Conservation (phyloP, 108 stramenopile genomes). For the Craspedostauros australis region DNA sequence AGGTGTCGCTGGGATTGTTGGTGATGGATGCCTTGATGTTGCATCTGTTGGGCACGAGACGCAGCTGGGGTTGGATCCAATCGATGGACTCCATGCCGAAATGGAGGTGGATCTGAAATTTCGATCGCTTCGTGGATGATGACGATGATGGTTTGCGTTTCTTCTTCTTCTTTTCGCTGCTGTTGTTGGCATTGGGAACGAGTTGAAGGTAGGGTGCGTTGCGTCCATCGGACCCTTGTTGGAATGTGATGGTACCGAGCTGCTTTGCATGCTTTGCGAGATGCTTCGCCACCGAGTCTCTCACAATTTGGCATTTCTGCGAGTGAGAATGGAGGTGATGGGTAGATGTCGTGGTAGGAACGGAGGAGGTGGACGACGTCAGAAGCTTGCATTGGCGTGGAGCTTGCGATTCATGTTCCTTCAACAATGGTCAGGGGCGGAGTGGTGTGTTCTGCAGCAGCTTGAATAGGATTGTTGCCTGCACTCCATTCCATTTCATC, state of each 20-base stretch:
- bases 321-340: not conserved
- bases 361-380: not conserved
- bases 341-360: not conserved
- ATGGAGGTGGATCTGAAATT: conserved; percentile 65
- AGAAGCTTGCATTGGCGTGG: not conserved
- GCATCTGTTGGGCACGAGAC: conserved; percentile 75
- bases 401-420: not conserved
- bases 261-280: conserved; percentile 38
- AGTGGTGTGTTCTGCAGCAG: too few relatives aligned
- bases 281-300: conserved; percentile 44
- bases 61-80: conserved; percentile 65
- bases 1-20: conserved; percentile 18
- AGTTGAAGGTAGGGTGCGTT: conserved; percentile 46
- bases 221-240: too few relatives aligned
- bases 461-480: too few relatives aligned
- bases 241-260: conserved; percentile 15
- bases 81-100: conserved; percentile 60
- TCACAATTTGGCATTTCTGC: conserved; percentile 71
- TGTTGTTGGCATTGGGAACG: conserved; percentile 19
- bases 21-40: conserved; percentile 34
- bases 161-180: conserved; percentile 18
- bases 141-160: conserved; percentile 6
- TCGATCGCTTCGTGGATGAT: conserved; percentile 15
- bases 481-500: not conserved
- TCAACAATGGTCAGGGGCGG: too few relatives aligned